Conservation (phyloP, 2,329 filamentous ascomycete genomes). For the Fusarium sp. region DNA sequence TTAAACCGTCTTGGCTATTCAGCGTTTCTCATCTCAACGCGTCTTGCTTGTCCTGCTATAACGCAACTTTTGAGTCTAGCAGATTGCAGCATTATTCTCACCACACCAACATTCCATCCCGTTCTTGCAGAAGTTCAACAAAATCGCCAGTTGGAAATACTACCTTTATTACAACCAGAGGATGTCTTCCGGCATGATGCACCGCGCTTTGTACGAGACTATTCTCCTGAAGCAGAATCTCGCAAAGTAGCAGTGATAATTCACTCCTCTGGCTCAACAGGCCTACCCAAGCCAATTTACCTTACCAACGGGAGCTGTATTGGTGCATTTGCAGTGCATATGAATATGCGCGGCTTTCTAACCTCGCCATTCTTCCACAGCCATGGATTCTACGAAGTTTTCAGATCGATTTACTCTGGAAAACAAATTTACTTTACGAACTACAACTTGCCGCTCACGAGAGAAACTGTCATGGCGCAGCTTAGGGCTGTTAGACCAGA, state of each 20-base stretch:
- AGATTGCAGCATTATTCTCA: constrained; percentile 23
- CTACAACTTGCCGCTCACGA: constrained; percentile 65
- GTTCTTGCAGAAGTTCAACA: constrained; percentile 31
- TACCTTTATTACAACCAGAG: constrained; percentile 17
- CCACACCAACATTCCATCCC: constrained; percentile 31
- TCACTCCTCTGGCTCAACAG: constrained; percentile 64
- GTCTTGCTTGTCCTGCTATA: constrained; percentile 34
- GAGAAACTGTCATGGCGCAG: constrained; percentile 57
- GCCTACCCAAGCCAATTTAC: constrained; percentile 71
- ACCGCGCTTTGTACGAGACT: constrained; percentile 29
- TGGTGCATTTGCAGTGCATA: constrained; percentile 56
- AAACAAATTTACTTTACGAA: constrained; percentile 66
- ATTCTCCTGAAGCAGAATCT: constrained; percentile 26
- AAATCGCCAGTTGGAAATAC: constrained; percentile 14
- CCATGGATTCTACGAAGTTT: constrained; percentile 66
- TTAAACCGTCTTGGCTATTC: constrained; percentile 37
- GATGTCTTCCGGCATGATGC: constrained; percentile 23
- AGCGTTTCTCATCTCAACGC: constrained; percentile 39
- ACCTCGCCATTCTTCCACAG: constrained; percentile 70
- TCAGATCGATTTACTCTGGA: constrained; percentile 62
- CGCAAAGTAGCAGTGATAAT: constrained; percentile 41
- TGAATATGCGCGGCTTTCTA: constrained; percentile 60
- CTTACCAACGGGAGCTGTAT: constrained; percentile 64
- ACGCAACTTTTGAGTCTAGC: constrained; percentile 29
- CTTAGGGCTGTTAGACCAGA: constrained; percentile 55